Evolutionary conservation across 2,329 filamentous ascomycete species (phyloP).

Genomic region (Cladosporium sp.): DNA sequence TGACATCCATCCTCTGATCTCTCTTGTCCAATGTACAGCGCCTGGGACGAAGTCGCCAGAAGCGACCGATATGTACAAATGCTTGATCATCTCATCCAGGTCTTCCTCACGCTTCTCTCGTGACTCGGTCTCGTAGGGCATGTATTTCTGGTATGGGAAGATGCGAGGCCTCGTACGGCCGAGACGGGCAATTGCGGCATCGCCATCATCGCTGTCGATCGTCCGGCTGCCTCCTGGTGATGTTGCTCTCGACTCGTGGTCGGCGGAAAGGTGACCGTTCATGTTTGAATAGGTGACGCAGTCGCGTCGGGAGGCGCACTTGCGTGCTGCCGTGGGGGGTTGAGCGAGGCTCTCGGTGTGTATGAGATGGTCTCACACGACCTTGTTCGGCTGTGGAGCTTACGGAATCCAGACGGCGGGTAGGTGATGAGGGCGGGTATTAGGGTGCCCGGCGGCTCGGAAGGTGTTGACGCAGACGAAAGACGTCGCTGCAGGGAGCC

Average conservation of each 20-base stretch:
- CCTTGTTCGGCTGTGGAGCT: conserved; percentile 9
- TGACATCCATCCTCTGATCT: conserved; percentile 90
- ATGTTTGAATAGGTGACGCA: conserved; percentile 1
- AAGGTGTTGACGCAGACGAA: neutral
- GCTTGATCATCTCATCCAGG: conserved; percentile 83
- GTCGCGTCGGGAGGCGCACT: conserved; percentile 6
- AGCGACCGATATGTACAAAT: conserved; percentile 87
- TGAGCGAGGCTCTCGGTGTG: conserved; percentile 8
- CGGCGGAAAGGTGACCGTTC: conserved; percentile 37
- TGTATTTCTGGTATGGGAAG: conserved; percentile 86
- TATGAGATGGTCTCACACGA: conserved; percentile 22
- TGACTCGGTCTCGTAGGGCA: conserved; percentile 86
- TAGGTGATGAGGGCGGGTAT: neutral
- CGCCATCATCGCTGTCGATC: conserved; percentile 32
- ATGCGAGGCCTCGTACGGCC: conserved; percentile 78
- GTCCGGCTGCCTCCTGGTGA: conserved; percentile 69
- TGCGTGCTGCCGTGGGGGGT: conserved; percentile 27
- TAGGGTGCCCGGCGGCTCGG: conserved; percentile 11
- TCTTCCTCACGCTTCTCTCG: conserved; percentile 75
- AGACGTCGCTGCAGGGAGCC: neutral
- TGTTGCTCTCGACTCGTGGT: conserved; percentile 80
- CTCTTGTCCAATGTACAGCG: conserved; percentile 93
- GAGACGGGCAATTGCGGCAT: conserved; percentile 49
- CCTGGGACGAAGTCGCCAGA: conserved; percentile 93
- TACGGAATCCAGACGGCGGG: conserved; percentile 8